These are phyloP conservation scores for Erythrophleum fordii DNA, from an alignment of 306 rosid genomes.

Conservation along the genomic window DNA sequence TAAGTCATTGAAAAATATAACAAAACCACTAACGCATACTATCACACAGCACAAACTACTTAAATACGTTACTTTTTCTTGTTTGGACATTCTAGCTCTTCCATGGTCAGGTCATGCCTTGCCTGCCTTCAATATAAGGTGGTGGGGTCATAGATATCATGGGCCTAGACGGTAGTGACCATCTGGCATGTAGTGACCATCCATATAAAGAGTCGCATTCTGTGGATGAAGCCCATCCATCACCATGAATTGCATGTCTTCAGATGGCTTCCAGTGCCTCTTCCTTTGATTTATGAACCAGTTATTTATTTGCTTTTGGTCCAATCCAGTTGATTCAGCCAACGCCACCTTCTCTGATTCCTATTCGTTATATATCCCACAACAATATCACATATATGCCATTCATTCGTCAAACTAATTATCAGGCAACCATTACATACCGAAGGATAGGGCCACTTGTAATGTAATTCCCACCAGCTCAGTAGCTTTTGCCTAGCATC, in stretches of 20 bases:
- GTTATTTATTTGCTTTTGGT: conserved; percentile 78
- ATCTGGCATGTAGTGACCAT: conserved; percentile 68
- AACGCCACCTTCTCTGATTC: conserved; percentile 83
- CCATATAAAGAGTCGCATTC: conserved; percentile 68
- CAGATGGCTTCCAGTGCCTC: conserved; percentile 85
- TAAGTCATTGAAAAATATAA: neutral
- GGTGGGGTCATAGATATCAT: conserved; percentile 3
- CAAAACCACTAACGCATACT: neutral
- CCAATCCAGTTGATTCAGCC: conserved; percentile 80
- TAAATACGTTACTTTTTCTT: neutral
- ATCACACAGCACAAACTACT: conserved; percentile 1
- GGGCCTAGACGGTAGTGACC: conserved; percentile 80
- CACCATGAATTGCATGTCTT: conserved; percentile 85
- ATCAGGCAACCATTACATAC: conserved; percentile 28
- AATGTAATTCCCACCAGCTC: conserved; percentile 81
- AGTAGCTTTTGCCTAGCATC: conserved; percentile 83
- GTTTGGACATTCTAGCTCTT: neutral
- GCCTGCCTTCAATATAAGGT: neutral
- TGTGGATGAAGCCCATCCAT: conserved; percentile 84
- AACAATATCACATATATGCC: neutral
- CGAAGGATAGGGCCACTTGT: conserved; percentile 86
- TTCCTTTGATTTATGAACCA: conserved; percentile 88
- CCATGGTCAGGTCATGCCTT: neutral
- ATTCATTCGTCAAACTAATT: neutral
- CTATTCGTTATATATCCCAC: conserved; percentile 25